phyloP scores from a whole-genome alignment of 257 asterid species.

The Eustoma russellianum region DNA sequence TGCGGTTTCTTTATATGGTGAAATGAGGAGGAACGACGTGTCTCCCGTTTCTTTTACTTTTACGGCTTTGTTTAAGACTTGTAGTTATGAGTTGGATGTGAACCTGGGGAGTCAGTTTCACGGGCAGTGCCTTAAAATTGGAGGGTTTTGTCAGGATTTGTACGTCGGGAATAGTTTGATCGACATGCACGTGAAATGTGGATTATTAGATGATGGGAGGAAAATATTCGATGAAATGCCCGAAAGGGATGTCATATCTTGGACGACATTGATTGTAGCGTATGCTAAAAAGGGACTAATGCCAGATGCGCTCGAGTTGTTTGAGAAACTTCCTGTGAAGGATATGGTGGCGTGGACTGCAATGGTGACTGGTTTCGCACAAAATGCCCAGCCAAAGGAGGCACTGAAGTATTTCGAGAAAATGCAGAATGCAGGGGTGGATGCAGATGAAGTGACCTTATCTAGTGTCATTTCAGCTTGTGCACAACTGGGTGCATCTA shows the following conservation, averaged over 20 bases:
- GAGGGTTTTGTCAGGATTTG: slow-evolving; percentile 52
- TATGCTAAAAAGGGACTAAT: slow-evolving; percentile 54
- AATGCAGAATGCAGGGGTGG: slow-evolving; percentile 57
- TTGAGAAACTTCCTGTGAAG: slow-evolving; percentile 40
- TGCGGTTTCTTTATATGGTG: slow-evolving; percentile 38
- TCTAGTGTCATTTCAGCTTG: slow-evolving; percentile 66
- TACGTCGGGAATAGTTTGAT: slow-evolving; percentile 50
- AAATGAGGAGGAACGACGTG: slow-evolving; percentile 44
- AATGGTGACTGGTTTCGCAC: slow-evolving; percentile 72
- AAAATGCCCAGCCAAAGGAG: slow-evolving; percentile 57
- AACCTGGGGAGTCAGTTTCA: slow-evolving; percentile 56
- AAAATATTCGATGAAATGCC: slow-evolving; percentile 83
- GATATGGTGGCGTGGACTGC: slow-evolving; percentile 87
- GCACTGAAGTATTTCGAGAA: slow-evolving; percentile 52
- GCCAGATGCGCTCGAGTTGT: slow-evolving; percentile 44
- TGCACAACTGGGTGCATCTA: slow-evolving; percentile 57
- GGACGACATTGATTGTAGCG: slow-evolving; percentile 61
- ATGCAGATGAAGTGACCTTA: slow-evolving; percentile 56
- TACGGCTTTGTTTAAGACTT: slow-evolving; percentile 53
- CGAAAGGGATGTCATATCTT: slow-evolving; percentile 46
- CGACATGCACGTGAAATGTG: slow-evolving; percentile 61
- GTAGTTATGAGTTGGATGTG: slow-evolving; percentile 23
- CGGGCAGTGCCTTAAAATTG: slow-evolving; percentile 56
- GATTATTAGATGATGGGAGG: slow-evolving; percentile 42
- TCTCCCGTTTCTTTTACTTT: slow-evolving; percentile 68